Conservation (phyloP, 345 rosid species). For the Raphanus raphanistrum region DNA sequence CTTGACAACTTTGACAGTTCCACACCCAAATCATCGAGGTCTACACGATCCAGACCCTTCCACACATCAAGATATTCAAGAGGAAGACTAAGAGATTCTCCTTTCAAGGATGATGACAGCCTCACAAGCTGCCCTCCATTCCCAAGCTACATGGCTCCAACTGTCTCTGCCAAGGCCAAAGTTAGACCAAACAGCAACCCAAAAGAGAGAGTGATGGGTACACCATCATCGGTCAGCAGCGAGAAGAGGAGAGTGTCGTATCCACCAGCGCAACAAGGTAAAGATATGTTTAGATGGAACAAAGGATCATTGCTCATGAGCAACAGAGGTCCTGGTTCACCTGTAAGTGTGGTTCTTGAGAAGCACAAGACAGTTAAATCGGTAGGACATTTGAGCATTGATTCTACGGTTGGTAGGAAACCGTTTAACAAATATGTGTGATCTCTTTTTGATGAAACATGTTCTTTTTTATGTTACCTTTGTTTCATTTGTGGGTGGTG, state of each 20-base stretch:
- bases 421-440: conserved; percentile 98
- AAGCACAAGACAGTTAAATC: conserved; percentile 57
- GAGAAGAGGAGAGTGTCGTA: conserved; percentile 81
- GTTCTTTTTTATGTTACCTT: conserved; percentile 13
- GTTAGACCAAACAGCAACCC: conserved; percentile 76
- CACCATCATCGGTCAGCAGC: conserved; percentile 47
- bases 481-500: conserved; percentile 37
- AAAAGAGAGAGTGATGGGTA: conserved; percentile 67
- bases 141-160: conserved; percentile 92
- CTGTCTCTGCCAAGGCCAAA: conserved; percentile 84
- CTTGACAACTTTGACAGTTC: conserved; percentile 38
- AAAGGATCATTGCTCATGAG: conserved; percentile 42
- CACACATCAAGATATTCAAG: conserved; percentile 61
- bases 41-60: conserved; percentile 51
- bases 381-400: conserved; percentile 66
- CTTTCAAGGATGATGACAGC: conserved; percentile 87
- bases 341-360: conserved; percentile 47
- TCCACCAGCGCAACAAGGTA: conserved; percentile 54
- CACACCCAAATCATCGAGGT: conserved; percentile 56
- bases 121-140: conserved; percentile 93
- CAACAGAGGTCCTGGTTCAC: conserved; percentile 41
- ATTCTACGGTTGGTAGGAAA: conserved; percentile 70
- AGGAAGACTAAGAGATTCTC: conserved; percentile 55
- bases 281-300: conserved; percentile 72
- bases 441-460: conserved; percentile 35